Evolutionary conservation across 2,329 filamentous ascomycete species (phyloP).

Genomic region (Tothia fuscella): DNA sequence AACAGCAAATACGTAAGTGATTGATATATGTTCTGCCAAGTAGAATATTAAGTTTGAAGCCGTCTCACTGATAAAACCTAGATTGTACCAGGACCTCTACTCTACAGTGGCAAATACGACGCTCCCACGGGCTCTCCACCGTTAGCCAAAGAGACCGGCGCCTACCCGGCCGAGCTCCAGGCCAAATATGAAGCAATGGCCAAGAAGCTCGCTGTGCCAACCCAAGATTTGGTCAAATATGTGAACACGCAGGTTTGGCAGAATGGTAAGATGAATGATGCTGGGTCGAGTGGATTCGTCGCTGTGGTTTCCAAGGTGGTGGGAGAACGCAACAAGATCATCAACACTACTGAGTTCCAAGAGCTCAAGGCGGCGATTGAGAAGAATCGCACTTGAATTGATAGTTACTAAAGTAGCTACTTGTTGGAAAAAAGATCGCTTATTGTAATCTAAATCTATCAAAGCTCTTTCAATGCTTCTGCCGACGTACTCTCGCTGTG

Average conservation of each 20-base stretch:
- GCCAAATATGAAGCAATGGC: constrained; percentile 5
- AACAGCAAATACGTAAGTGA: constrained; percentile 4
- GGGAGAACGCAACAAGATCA: neutral
- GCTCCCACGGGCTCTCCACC: constrained; percentile 1
- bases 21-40: neutral
- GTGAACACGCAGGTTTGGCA: neutral
- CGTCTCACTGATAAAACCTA: neutral
- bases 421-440: neutral
- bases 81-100: constrained; percentile 3
- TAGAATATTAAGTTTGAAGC: neutral
- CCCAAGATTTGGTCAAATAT: neutral
- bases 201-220: neutral
- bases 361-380: neutral
- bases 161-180: constrained; percentile 1
- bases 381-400: neutral
- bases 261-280: neutral
- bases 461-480: neutral
- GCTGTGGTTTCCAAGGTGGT: neutral
- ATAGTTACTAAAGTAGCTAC: neutral
- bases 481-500: neutral
- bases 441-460: neutral
- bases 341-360: neutral
- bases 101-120: constrained; percentile 8
- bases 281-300: neutral
- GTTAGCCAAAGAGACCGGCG: constrained; percentile 2